Evolutionary conservation across 83 land plant species (phyloP), one percentile per base, ranked within the genome.

Genomic region (Picea abies): DNA sequence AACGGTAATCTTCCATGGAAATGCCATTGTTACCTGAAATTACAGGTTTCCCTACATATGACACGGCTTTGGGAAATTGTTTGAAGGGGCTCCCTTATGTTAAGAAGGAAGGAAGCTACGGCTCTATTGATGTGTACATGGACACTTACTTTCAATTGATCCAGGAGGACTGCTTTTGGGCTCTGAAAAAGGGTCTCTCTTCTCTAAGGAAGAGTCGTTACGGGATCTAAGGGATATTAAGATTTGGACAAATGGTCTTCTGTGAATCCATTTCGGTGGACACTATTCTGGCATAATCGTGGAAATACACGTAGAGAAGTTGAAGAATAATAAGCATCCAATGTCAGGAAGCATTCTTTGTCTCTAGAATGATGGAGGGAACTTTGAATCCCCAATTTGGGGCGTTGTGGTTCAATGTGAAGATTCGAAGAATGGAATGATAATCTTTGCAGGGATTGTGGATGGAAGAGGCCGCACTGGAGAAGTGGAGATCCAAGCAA

Each of bases 161-260:
- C 35, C 60, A 79, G 17, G 84, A 83, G 56, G 81, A 83, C 6
- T 76, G 64, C 26, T 56, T 83, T 41, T 65, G 80, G 56, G 66
- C 80, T 78, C 35, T 83, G 23, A 12, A 77, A 61, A 63, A 77
- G n/a, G 84, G 81, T 9, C 76, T 83, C 19, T 44, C 63, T 20
- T 49, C 60, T 3, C 66, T 83, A 16, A 63, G 70, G 29, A 29
- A 39, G 52, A 68, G 79, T 32, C 76, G 58, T 26, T 26, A 22
- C 37, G 41, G 32, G 61, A 83, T 23, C 68, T 17, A 16, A 56
- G 80, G 41, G 84, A 83, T 49, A 32, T 83, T 49, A 83, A 63
- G 44, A 15, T 83, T 67, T 83, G 84, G 81, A 14, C 20, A 14
- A 23, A 79, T 79, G 37, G 39, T 0, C 5, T 22, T 17, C 14